Conservation (phyloP, 768 basidiomycete genomes). For the Lactifluus volemus region DNA sequence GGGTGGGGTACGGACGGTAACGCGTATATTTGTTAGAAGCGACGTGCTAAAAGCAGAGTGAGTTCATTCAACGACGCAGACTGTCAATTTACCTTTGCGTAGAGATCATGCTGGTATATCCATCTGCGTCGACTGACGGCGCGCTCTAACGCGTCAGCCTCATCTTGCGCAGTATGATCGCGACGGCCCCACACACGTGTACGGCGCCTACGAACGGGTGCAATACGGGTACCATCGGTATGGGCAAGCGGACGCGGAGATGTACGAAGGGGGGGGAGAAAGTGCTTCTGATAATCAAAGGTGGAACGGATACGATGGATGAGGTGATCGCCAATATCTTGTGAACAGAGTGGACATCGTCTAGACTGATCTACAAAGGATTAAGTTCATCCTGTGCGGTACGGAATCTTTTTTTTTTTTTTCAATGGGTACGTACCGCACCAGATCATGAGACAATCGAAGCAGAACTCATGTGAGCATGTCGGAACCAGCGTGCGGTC, state of each 20-base stretch:
- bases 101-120: slow-evolving; percentile 73
- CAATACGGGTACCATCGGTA: slow-evolving; percentile 14
- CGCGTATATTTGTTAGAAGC: slow-evolving; percentile 81
- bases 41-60: slow-evolving; percentile 54
- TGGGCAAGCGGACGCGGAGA: slow-evolving; percentile 32
- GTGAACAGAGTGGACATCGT: slow-evolving; percentile 68
- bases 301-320: slow-evolving; percentile 74
- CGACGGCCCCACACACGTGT: slow-evolving; percentile 51
- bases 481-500: slow-evolving; percentile 76
- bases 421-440: slow-evolving; percentile 43
- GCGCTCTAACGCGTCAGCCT: slow-evolving; percentile 62
- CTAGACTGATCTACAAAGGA: slow-evolving; percentile 55
- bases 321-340: slow-evolving; percentile 58
- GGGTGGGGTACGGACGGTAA: slow-evolving; percentile 85
- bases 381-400: background rate
- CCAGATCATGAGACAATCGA: slow-evolving; percentile 85
- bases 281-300: slow-evolving; percentile 77
- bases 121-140: slow-evolving; percentile 67
- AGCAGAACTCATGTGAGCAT: slow-evolving; percentile 92
- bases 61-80: background rate
- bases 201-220: slow-evolving; percentile 23
- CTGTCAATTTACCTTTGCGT: slow-evolving; percentile 58
- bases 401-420: background rate
- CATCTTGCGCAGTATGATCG: slow-evolving; percentile 41
- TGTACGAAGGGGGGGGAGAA: slow-evolving; percentile 54